Conservation (phyloP, 345 rosid species). For the Mangifera indica region DNA sequence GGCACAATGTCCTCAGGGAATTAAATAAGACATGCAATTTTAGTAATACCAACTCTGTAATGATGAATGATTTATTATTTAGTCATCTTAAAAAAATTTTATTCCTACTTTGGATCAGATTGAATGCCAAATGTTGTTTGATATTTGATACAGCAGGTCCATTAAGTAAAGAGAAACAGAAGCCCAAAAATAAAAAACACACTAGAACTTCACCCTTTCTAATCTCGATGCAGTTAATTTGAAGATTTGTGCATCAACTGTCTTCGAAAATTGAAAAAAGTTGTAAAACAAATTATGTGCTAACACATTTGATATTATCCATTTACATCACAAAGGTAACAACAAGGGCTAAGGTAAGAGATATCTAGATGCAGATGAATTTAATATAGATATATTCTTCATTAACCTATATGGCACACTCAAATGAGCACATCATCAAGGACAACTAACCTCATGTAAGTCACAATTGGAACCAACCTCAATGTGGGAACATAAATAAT, state of each 20-base stretch:
- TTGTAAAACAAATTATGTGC: no score
- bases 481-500: neutral
- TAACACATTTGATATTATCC: neutral
- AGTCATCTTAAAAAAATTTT: neutral
- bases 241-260: neutral
- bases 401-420: neutral
- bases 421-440: neutral
- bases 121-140: conserved; percentile 2
- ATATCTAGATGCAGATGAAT: neutral
- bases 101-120: no score
- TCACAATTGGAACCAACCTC: neutral
- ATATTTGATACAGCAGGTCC: neutral
- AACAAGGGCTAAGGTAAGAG: neutral
- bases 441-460: neutral
- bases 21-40: neutral
- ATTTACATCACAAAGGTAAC: neutral
- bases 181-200: neutral
- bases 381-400: neutral
- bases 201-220: neutral
- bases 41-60: neutral
- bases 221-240: no score
- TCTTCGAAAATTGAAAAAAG: no score
- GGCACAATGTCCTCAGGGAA: neutral
- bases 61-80: neutral
- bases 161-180: neutral